phyloP scores from a whole-genome alignment of 2,329 filamentous ascomycete species.

The Teratosphaeriaceae sp. region DNA sequence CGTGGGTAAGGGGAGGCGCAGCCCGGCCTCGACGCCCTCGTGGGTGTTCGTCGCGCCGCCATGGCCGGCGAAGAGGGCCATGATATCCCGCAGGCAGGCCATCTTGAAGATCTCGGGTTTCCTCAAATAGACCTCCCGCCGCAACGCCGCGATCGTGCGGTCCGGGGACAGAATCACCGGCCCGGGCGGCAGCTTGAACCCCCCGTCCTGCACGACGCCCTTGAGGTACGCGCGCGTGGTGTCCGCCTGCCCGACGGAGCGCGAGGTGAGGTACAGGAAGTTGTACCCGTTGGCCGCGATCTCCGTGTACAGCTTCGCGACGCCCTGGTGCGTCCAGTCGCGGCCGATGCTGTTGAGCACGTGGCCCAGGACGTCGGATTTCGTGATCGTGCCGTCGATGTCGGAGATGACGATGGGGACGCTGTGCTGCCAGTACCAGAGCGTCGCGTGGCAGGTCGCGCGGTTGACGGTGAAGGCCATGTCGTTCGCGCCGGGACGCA shows the following conservation, averaged over 20 bases:
- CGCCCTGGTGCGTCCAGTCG: conserved; percentile 95
- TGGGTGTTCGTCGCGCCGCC: conserved; percentile 27
- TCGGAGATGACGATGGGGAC: conserved; percentile 96
- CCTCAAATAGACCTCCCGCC: conserved; percentile 86
- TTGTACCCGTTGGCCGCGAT: conserved; percentile 96
- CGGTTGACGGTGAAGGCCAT: conserved; percentile 97
- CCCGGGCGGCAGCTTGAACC: conserved; percentile 73
- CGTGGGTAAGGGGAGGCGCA: conserved; percentile 9
- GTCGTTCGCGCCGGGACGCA: conserved; percentile 80
- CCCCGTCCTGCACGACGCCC: conserved; percentile 76
- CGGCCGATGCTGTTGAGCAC: conserved; percentile 94
- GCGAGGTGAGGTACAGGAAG: conserved; percentile 94
- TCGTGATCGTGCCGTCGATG: conserved; percentile 98
- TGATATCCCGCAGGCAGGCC: conserved; percentile 92
- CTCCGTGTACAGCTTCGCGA: conserved; percentile 95
- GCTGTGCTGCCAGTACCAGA: conserved; percentile 91
- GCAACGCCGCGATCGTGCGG: conserved; percentile 84
- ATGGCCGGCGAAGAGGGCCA: conserved; percentile 62
- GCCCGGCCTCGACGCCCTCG: conserved; percentile 22
- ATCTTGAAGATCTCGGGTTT: conserved; percentile 99
- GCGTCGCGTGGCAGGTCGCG: conserved; percentile 82
- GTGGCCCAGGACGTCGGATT: conserved; percentile 61
- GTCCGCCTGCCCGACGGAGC: conserved; percentile 90
- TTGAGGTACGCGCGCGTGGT: conserved; percentile 83
- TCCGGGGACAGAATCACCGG: conserved; percentile 95